Percentiles rank a stretch among this genome's conserved stretches.
Evolutionary conservation across 2,329 filamentous ascomycete genomes (phyloP).

Genomic region (Penicillium sclerotigenum): DNA sequence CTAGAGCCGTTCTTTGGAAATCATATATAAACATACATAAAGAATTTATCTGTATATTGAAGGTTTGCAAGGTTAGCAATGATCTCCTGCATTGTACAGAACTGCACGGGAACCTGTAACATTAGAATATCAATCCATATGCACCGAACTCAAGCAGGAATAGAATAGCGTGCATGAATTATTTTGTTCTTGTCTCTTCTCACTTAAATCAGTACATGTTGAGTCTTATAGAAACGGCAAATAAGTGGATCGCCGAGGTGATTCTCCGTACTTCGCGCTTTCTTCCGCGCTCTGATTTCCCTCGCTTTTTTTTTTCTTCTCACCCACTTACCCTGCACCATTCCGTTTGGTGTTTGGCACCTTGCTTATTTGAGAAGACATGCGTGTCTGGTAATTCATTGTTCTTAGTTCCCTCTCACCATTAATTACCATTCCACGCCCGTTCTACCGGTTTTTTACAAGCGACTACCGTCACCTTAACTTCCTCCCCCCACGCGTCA

Average conservation of each 20-base stretch:
- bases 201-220: background rate
- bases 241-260: conserved; percentile 2
- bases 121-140: no score
- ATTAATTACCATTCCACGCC: background rate
- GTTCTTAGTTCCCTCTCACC: background rate
- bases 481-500: background rate
- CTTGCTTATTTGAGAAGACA: background rate
- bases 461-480: background rate
- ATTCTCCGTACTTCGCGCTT: background rate
- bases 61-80: no score
- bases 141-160: background rate
- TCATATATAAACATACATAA: background rate
- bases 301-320: background rate
- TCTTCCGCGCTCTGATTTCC: conserved; percentile 2
- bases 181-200: background rate
- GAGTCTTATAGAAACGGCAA: background rate
- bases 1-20: background rate
- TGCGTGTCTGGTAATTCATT: background rate
- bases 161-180: background rate
- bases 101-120: background rate
- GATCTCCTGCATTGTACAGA: background rate
- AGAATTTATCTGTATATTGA: background rate
- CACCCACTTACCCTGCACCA: background rate
- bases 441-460: background rate
- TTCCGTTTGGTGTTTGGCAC: background rate